Percentiles rank a stretch among this genome's conserved stretches.
Conservation (phyloP, 2,329 filamentous ascomycete species). For the Neophaeococcomyces mojaviensis region DNA sequence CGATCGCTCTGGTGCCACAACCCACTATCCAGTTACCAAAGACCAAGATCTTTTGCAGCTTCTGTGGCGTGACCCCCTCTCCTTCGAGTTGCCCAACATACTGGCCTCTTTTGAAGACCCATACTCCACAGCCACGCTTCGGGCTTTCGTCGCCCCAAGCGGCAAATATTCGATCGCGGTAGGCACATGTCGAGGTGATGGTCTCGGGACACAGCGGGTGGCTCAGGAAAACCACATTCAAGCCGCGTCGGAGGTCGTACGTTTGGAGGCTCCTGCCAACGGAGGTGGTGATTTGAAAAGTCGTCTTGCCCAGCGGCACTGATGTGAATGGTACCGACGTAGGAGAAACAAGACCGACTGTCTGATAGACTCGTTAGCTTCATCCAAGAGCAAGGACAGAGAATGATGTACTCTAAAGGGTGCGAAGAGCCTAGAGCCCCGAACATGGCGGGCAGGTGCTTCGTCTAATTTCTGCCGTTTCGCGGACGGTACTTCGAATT, state of each 20-base stretch:
- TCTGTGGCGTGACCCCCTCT: conserved; percentile 52
- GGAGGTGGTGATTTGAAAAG: conserved; percentile 95
- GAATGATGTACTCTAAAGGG: conserved; percentile 66
- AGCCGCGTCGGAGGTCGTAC: conserved; percentile 82
- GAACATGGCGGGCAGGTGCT: conserved; percentile 31
- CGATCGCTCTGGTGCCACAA: conserved; percentile 65
- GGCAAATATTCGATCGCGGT: conserved; percentile 80
- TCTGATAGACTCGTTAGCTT: conserved; percentile 46
- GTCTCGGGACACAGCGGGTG: conserved; percentile 76
- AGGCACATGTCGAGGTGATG: conserved; percentile 81
- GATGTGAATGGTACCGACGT: conserved; percentile 85
- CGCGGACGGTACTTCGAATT: conserved; percentile 53
- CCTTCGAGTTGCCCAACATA: conserved; percentile 67
- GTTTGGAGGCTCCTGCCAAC: conserved; percentile 87
- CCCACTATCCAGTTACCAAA: conserved; percentile 90
- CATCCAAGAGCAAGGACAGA: not conserved
- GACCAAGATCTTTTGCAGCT: conserved; percentile 69
- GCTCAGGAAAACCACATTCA: conserved; percentile 90
- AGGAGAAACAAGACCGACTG: conserved; percentile 85
- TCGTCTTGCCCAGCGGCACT: conserved; percentile 81
- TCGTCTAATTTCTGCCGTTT: conserved; percentile 69
- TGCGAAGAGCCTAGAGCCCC: conserved; percentile 76
- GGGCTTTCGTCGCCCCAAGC: conserved; percentile 66
- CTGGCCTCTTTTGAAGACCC: conserved; percentile 88
- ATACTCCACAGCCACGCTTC: conserved; percentile 60